Evolutionary conservation across 208 protist genomes (phyloP).

Genomic region (Vickermania ingenoplastis): DNA sequence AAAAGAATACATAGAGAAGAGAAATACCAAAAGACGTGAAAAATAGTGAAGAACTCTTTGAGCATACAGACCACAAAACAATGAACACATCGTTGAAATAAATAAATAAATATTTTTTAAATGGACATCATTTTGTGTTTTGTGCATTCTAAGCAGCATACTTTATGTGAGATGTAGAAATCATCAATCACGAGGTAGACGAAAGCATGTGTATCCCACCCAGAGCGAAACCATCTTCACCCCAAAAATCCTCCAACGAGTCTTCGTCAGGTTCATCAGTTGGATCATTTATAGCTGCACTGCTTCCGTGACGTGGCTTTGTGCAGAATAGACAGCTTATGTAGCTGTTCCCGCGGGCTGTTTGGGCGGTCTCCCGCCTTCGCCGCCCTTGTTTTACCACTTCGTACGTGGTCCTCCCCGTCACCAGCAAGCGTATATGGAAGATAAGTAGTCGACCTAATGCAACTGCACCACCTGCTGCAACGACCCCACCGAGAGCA

Average conservation of each 20-base stretch:
- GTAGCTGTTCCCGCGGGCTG: background rate
- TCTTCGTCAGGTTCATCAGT: no score
- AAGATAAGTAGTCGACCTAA: slow-evolving; percentile 2
- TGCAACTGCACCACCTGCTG: background rate
- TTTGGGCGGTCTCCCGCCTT: no score
- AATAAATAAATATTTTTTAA: no score
- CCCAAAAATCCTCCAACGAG: background rate
- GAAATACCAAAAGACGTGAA: background rate
- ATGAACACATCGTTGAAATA: no score
- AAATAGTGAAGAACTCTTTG: slow-evolving; percentile 5
- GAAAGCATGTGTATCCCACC: background rate
- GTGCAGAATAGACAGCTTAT: background rate
- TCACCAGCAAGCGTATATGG: background rate
- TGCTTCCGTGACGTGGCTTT: no score
- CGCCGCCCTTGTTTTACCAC: no score
- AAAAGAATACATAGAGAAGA: slow-evolving; percentile 4
- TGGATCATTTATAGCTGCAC: no score
- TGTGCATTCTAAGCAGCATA: no score
- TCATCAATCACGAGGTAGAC: background rate
- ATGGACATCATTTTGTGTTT: no score
- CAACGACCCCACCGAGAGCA: slow-evolving; percentile 2
- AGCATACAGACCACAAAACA: no score
- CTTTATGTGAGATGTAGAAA: background rate
- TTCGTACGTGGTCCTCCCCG: no score
- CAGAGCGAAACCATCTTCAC: background rate